Evolutionary conservation across 2,329 filamentous ascomycete species (phyloP), one percentile per base, ranked within the genome.

Genomic region (Thielaviopsis musarum): DNA sequence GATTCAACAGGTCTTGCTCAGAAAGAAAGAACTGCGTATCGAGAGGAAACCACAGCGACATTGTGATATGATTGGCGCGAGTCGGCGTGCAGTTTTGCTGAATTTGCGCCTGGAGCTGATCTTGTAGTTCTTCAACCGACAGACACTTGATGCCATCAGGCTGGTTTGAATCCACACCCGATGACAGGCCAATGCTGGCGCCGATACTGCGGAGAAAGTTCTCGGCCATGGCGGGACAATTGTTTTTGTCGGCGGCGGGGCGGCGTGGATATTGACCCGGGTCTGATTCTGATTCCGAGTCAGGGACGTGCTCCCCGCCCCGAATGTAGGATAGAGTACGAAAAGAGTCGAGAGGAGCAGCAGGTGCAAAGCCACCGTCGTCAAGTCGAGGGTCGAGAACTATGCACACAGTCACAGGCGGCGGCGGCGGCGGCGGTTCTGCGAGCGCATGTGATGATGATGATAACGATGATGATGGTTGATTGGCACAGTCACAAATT

Each of bases 61-160:
- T 66, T 7, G 74, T 71, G 12, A 79, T 67, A 63, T 78, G 77
- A 58, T 80, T 72, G 49, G 76, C 78, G 54, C 74, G 75, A 21
- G 71, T 76, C 12, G 72, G 69, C 4, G 74, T 73, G 19, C 71
- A 70, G 62, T 75, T 79, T 19, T 68, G 66, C 5, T 69, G 66
- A 53, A 80, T 66, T 0, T 72, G 62, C 7, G 66, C 65, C 45
- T 70, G 70, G 24, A 83, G 67, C n/a, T 73, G 72, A 22, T 64
- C 64, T 63, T 75, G 72, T 6, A 82, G 67, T 28, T 81, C 76
- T 19, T 75, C 72, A 52, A 70, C 60, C 17, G 70, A 71, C 41
- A 63, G 62, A 65, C 70, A 73, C 30, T 28, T 17, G 28, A 52
- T 21, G 4, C 41, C 41, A 4, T 7, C 41, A 1, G 41, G 21